A percentile compares a stretch with the other conserved stretches of the same genome.
Conservation (phyloP, 805 yeast species). For the Kuraishia hungarica region DNA sequence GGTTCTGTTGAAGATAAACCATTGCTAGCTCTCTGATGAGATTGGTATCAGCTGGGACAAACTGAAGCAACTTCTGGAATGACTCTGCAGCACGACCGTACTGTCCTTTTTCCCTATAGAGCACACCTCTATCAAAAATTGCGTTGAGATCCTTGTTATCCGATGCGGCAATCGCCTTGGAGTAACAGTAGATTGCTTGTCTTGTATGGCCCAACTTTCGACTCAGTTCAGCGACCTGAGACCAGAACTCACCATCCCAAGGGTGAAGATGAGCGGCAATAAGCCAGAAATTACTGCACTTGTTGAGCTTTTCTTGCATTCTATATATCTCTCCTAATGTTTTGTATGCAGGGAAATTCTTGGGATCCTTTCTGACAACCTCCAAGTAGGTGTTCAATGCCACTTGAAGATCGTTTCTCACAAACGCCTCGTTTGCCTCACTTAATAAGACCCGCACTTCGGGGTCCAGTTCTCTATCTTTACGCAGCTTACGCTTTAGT, state of each 20-base stretch:
- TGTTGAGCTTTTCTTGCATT: conserved; percentile 54
- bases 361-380: conserved; percentile 71
- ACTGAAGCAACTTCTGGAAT: conserved; percentile 46
- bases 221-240: conserved; percentile 62
- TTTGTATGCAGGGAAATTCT: conserved; percentile 76
- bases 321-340: conserved; percentile 80
- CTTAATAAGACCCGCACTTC: conserved; percentile 62
- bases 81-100: conserved; percentile 69
- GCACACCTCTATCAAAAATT: conserved; percentile 54
- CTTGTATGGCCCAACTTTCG: conserved; percentile 56
- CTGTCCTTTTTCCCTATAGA: conserved; percentile 60
- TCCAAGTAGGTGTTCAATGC: conserved; percentile 56
- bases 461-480: conserved; percentile 49
- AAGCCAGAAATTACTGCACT: conserved; percentile 76
- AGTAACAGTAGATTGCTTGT: conserved; percentile 75
- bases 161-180: conserved; percentile 45
- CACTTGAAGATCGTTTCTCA: conserved; percentile 44
- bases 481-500: conserved; percentile 28
- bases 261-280: conserved; percentile 73
- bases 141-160: conserved; percentile 41
- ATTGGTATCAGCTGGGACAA: conserved; percentile 51
- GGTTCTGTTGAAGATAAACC: conserved; percentile 39
- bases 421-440: conserved; percentile 76
- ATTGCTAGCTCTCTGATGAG: conserved; percentile 56
- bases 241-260: conserved; percentile 73